Percentiles rank a stretch among this genome's conserved stretches.
Conservation (phyloP, 345 rosid genomes). For the Pugionium cornutum region DNA sequence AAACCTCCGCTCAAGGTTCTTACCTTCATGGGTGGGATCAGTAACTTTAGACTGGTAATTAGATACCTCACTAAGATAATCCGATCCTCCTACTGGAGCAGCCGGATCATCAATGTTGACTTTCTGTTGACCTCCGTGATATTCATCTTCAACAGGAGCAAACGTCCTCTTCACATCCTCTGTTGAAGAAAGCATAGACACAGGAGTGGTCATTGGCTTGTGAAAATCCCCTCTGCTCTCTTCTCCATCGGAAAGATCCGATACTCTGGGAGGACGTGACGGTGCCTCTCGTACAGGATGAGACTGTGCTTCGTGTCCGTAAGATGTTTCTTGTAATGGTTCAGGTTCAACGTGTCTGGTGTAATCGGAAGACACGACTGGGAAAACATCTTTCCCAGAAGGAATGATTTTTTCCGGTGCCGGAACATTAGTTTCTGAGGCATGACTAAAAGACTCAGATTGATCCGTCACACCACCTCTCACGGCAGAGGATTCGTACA, state of each 20-base stretch:
- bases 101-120: conserved; percentile 53
- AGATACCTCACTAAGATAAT: conserved; percentile 34
- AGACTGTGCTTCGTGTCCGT: conserved; percentile 20
- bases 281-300: conserved; percentile 16
- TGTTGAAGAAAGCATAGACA: conserved; percentile 25
- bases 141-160: conserved; percentile 35
- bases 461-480: conserved; percentile 37
- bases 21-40: conserved; percentile 54
- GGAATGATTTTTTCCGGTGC: conserved; percentile 34
- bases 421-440: conserved; percentile 35
- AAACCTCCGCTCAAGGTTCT: not conserved
- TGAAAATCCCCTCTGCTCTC: conserved; percentile 40
- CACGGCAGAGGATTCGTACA: conserved; percentile 28
- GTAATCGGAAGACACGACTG: conserved; percentile 28
- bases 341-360: conserved; percentile 24
- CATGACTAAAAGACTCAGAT: conserved; percentile 33
- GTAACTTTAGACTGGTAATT: conserved; percentile 62
- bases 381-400: conserved; percentile 30
- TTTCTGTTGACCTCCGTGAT: conserved; percentile 42
- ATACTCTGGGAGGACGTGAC: conserved; percentile 4
- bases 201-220: conserved; percentile 43
- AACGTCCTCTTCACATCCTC: conserved; percentile 43
- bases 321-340: conserved; percentile 12
- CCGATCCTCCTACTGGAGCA: conserved; percentile 43
- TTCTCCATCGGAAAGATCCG: conserved; percentile 20